Percentiles rank a stretch among this genome's conserved stretches.
Conservation (phyloP, 441 rosid genomes). For the Lepidium campestre region DNA sequence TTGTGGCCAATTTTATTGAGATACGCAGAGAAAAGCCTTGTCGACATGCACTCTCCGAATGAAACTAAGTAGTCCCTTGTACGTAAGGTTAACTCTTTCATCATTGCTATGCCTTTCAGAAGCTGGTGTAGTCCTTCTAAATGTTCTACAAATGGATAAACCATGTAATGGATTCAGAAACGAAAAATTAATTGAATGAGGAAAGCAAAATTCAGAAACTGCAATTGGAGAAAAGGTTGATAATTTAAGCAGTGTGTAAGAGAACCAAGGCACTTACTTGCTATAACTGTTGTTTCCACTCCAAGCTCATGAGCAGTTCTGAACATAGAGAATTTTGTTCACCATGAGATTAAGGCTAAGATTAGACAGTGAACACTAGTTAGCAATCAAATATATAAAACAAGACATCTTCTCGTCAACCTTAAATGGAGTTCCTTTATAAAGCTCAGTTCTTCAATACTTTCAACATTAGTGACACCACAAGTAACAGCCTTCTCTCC, state of each 20-base stretch:
- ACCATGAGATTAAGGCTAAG: conserved; percentile 8
- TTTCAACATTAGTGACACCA: conserved; percentile 59
- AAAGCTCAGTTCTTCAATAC: conserved; percentile 60
- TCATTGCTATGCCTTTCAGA: conserved; percentile 87
- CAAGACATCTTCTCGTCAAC: conserved; percentile 23
- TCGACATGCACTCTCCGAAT: conserved; percentile 97
- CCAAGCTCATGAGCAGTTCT: conserved; percentile 79
- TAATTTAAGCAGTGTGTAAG: conserved; percentile 2
- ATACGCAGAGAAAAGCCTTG: conserved; percentile 89
- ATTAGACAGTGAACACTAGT: not conserved
- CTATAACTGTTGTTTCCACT: conserved; percentile 47
- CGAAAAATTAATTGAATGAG: not conserved
- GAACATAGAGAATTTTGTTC: conserved; percentile 16
- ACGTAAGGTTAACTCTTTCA: conserved; percentile 86
- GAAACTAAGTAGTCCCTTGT: conserved; percentile 86
- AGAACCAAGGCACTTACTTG: conserved; percentile 31
- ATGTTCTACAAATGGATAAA: conserved; percentile 43
- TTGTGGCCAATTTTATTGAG: conserved; percentile 75
- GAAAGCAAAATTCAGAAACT: not conserved
- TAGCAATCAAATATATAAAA: not conserved
- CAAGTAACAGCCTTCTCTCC: conserved; percentile 92
- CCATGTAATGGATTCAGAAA: conserved; percentile 7
- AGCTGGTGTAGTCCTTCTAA: conserved; percentile 81
- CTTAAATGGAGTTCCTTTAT: conserved; percentile 65
- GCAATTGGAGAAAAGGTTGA: not conserved